These are phyloP conservation scores for Acaromyces ingoldii DNA, from an alignment of 1,284 basidiomycete species.

Conservation along the genomic window DNA sequence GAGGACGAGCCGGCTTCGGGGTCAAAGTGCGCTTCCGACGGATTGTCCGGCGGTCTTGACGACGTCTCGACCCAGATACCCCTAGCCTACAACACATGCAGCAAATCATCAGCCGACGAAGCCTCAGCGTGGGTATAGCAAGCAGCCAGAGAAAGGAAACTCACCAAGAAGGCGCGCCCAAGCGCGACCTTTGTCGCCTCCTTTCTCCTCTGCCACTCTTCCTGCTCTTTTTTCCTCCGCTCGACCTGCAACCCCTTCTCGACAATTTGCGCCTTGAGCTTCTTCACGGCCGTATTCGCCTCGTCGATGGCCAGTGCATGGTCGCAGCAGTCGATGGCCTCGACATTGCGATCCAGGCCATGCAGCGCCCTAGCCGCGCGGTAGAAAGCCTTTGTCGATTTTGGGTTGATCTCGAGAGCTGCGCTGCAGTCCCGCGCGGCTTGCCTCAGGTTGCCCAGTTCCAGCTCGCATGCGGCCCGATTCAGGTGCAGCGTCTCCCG, in stretches of 20 bases:
- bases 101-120: background rate
- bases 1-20: slow-evolving; percentile 43
- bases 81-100: slow-evolving; percentile 12
- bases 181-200: slow-evolving; percentile 57
- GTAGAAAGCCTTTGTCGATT: slow-evolving; percentile 43
- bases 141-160: slow-evolving; percentile 22
- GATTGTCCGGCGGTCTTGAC: slow-evolving; percentile 58
- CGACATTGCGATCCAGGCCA: slow-evolving; percentile 25
- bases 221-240: slow-evolving; percentile 58
- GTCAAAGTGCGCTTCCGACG: slow-evolving; percentile 57
- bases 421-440: slow-evolving; percentile 77
- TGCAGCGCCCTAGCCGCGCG: slow-evolving; percentile 37
- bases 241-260: slow-evolving; percentile 50
- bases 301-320: slow-evolving; percentile 20
- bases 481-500: slow-evolving; percentile 62
- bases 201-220: slow-evolving; percentile 56
- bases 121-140: slow-evolving; percentile 12
- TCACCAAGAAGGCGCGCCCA: slow-evolving; percentile 62
- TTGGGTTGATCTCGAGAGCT: slow-evolving; percentile 58
- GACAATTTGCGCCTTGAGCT: slow-evolving; percentile 23
- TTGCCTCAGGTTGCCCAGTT: slow-evolving; percentile 80
- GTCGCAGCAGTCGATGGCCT: slow-evolving; percentile 34
- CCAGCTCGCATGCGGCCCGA: slow-evolving; percentile 85
- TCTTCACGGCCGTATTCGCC: slow-evolving; percentile 23
- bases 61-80: slow-evolving; percentile 41